A percentile compares a stretch with the other conserved stretches of the same genome.
These are phyloP conservation scores for Wickerhamomyces sp. DNA, from an alignment of 1,139 yeast species.

Conservation along the genomic window DNA sequence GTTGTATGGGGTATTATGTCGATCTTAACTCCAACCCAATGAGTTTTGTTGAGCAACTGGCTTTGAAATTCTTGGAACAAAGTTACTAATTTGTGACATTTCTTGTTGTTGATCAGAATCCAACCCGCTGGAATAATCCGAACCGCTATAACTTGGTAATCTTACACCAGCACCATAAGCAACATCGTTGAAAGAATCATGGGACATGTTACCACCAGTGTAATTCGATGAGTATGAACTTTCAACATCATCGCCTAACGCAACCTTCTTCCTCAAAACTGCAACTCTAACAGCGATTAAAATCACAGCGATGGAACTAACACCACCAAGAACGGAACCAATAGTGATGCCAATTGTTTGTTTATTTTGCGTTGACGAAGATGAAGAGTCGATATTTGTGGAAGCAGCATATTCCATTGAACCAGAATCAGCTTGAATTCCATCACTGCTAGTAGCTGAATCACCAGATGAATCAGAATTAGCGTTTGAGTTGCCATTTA, in stretches of 20 bases:
- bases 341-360: slow-evolving; percentile 28
- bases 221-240: slow-evolving; percentile 18
- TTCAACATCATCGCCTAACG: slow-evolving; percentile 11
- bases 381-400: background rate
- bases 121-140: background rate
- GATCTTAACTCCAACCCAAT: slow-evolving; percentile 36
- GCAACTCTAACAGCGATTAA: slow-evolving; percentile 32
- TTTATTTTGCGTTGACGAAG: slow-evolving; percentile 5
- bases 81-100: slow-evolving; percentile 20
- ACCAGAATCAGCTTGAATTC: slow-evolving; percentile 22
- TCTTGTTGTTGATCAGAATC: slow-evolving; percentile 4
- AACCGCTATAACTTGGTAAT: slow-evolving; percentile 6
- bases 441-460: slow-evolving; percentile 5
- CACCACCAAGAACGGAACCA: slow-evolving; percentile 67
- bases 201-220: slow-evolving; percentile 22
- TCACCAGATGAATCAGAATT: slow-evolving; percentile 19
- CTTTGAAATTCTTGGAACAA: slow-evolving; percentile 36
- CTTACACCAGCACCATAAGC: slow-evolving; percentile 24
- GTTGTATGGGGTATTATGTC: background rate
- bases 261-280: slow-evolving; percentile 28
- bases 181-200: slow-evolving; percentile 23
- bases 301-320: slow-evolving; percentile 51
- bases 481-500: slow-evolving; percentile 17
- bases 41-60: slow-evolving; percentile 46
- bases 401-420: slow-evolving; percentile 28